A percentile compares a stretch with the other conserved stretches of the same genome.
Evolutionary conservation across 768 basidiomycete species (phyloP).

Genomic region (Stropharia rugosoannulata): DNA sequence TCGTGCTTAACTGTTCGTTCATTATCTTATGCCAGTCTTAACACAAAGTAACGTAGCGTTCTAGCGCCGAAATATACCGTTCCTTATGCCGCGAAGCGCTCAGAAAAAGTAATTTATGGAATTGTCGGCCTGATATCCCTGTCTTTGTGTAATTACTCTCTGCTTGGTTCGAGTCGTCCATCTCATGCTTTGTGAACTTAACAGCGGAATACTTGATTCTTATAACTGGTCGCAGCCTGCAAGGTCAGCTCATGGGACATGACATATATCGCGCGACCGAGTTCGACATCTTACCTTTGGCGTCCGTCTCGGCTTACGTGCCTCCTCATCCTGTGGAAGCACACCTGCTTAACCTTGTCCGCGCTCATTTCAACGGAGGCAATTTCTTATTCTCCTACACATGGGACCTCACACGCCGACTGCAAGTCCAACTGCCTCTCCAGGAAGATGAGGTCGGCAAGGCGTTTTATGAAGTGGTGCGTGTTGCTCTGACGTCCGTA

Average conservation of each 20-base stretch:
- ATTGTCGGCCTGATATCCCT: constrained; percentile 78
- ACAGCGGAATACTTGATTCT: constrained; percentile 93
- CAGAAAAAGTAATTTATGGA: constrained; percentile 68
- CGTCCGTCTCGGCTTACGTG: constrained; percentile 61
- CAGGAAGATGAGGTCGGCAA: constrained; percentile 49
- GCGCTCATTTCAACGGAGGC: constrained; percentile 79
- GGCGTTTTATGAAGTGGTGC: constrained; percentile 77
- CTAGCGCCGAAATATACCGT: constrained; percentile 51
- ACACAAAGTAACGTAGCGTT: not conserved
- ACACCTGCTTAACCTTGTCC: constrained; percentile 82
- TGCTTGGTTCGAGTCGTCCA: not conserved
- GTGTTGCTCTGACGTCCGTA: constrained; percentile 22
- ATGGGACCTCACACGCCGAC: constrained; percentile 83
- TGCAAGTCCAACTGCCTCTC: constrained; percentile 79
- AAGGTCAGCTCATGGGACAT: constrained; percentile 78
- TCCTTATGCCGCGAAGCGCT: constrained; percentile 57
- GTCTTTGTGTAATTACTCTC: constrained; percentile 56
- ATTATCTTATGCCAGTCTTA: constrained; percentile 6
- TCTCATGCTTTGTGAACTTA: not conserved
- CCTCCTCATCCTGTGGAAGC: constrained; percentile 86
- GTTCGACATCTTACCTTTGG: constrained; percentile 88
- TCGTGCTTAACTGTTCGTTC: constrained; percentile 63
- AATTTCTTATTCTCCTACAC: constrained; percentile 88
- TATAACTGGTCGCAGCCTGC: constrained; percentile 78
- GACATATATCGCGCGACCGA: constrained; percentile 89